Conservation (phyloP, 169 alveolate species). For the Plasmodium vinckei region DNA sequence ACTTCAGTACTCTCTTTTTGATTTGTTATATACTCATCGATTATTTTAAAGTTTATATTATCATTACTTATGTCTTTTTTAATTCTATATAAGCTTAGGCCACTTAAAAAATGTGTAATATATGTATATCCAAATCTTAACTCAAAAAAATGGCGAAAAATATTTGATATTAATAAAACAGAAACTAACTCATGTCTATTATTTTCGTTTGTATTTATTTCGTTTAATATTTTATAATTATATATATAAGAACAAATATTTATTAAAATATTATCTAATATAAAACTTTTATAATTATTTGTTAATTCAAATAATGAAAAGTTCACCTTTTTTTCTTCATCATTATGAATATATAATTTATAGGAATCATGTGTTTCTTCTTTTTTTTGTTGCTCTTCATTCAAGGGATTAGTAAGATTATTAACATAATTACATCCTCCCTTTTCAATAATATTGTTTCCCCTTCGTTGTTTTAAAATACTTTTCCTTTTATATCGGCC, state of each 20-base stretch:
- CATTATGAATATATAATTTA: neutral
- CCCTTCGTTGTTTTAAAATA: neutral
- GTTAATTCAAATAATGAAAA: conserved; percentile 50
- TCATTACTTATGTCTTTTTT: conserved; percentile 23
- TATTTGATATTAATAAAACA: conserved; percentile 36
- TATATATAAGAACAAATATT: conserved; percentile 58
- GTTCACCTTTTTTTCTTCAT: neutral
- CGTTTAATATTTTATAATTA: conserved; percentile 50
- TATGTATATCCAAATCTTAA: conserved; percentile 66
- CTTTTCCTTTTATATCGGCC: conserved; percentile 33
- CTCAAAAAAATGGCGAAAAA: conserved; percentile 58
- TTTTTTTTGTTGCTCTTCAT: neutral
- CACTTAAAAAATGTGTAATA: conserved; percentile 69
- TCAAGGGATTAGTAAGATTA: neutral
- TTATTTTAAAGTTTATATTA: conserved; percentile 14
- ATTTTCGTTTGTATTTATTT: conserved; percentile 45
- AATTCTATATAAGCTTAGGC: conserved; percentile 44
- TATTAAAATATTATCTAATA: conserved; percentile 47
- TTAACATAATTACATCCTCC: neutral
- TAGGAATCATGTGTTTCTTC: neutral
- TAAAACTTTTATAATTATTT: conserved; percentile 27
- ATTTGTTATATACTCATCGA: conserved; percentile 13
- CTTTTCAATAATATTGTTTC: neutral
- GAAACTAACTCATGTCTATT: conserved; percentile 64
- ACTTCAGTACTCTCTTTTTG: neutral